Percentiles rank a stretch among this genome's conserved stretches.
Conservation (phyloP, 306 rosid genomes). For the Oemleria cerasiformis region DNA sequence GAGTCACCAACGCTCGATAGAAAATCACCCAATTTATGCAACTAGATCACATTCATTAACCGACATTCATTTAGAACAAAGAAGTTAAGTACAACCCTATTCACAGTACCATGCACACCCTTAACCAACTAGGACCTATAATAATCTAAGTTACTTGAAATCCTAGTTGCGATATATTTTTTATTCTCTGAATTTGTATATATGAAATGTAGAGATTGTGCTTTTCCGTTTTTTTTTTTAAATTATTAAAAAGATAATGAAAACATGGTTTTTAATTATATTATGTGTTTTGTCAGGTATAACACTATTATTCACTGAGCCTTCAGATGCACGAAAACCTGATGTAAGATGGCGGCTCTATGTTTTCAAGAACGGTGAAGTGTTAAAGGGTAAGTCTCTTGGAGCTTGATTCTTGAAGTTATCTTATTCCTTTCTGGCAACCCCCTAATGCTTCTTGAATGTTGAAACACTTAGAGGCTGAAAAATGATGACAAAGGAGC, state of each 20-base stretch:
- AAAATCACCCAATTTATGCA: not conserved
- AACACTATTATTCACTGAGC: slow-evolving; percentile 75
- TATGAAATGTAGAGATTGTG: not conserved
- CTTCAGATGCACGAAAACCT: slow-evolving; percentile 84
- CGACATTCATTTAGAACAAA: not conserved
- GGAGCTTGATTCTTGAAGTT: not conserved
- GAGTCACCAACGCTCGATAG: not conserved
- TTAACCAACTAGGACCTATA: not conserved
- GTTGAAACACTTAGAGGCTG: not conserved
- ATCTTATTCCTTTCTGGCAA: not conserved
- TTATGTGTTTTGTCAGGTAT: slow-evolving; percentile 50
- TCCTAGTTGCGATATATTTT: not conserved
- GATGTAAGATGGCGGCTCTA: slow-evolving; percentile 89
- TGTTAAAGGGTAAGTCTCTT: slow-evolving; percentile 60
- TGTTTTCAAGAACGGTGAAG: slow-evolving; percentile 97
- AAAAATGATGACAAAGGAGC: not conserved
- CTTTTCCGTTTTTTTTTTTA: not conserved
- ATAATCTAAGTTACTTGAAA: not conserved
- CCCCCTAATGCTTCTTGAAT: not conserved
- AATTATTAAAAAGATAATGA: not conserved
- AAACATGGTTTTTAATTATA: slow-evolving; percentile 10
- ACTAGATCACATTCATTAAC: not conserved
- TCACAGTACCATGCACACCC: not conserved
- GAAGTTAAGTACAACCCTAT: not conserved
- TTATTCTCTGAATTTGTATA: not conserved